These are phyloP conservation scores for Solanum aculeatissimum DNA, from an alignment of 305 asterid species.

Conservation along the genomic window DNA sequence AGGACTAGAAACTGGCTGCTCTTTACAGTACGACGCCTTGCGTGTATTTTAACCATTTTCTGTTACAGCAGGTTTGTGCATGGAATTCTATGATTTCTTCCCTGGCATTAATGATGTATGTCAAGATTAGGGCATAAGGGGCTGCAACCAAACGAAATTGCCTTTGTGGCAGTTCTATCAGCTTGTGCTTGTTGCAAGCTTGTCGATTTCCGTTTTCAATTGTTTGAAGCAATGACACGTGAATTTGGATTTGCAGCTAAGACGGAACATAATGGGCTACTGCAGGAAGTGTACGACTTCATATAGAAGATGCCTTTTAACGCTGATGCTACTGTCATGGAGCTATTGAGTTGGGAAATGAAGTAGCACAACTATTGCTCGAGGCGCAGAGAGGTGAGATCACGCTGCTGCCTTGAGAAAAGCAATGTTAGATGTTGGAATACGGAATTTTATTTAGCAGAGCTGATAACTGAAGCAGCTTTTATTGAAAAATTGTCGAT, in stretches of 20 bases:
- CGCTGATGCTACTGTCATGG: constrained; percentile 60
- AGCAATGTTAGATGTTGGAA: constrained; percentile 48
- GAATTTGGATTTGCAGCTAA: constrained; percentile 20
- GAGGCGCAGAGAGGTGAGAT: constrained; percentile 59
- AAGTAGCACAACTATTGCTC: constrained; percentile 29
- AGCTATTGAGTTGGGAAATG: constrained; percentile 49
- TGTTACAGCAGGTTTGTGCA: too few relatives aligned
- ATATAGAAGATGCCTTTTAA: constrained; percentile 55
- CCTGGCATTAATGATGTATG: neutral
- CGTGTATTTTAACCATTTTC: neutral
- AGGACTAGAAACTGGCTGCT: too few relatives aligned
- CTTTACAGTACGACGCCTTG: neutral
- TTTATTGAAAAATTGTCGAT: too few relatives aligned
- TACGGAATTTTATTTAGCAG: constrained; percentile 24
- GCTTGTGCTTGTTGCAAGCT: constrained; percentile 63
- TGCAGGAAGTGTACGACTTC: neutral
- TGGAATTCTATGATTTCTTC: too few relatives aligned
- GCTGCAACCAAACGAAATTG: constrained; percentile 44
- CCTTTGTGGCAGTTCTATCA: constrained; percentile 61
- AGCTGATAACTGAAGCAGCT: neutral
- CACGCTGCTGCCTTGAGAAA: constrained; percentile 56
- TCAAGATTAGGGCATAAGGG: neutral
- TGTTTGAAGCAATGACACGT: constrained; percentile 44
- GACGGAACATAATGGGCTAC: constrained; percentile 50
- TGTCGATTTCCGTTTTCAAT: constrained; percentile 43